Percentiles rank a stretch among this genome's conserved stretches.
These are phyloP conservation scores for Straminergon stramineum DNA, from an alignment of 225 moss, liverwort and hornwort species.

Conservation along the genomic window DNA sequence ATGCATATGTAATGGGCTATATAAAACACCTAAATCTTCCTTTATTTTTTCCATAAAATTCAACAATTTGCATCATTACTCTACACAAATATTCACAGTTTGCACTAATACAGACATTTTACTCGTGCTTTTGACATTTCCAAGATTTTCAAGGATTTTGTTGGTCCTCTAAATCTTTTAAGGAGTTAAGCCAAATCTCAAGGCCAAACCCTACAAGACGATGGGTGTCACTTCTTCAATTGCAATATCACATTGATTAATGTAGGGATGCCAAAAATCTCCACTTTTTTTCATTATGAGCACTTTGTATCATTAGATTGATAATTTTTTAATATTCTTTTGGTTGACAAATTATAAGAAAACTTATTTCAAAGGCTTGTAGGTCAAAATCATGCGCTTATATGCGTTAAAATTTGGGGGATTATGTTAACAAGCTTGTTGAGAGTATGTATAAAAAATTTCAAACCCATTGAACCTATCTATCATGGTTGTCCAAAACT, in stretches of 20 bases:
- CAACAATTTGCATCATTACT: not conserved
- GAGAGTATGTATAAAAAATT: not conserved
- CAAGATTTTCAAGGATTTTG: not conserved
- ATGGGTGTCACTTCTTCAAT: not conserved
- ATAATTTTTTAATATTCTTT: not conserved
- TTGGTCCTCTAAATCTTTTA: not conserved
- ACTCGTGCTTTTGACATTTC: not conserved
- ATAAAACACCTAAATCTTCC: not conserved
- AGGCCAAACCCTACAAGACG: not conserved
- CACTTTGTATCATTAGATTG: accelerated
- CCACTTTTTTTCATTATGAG: not conserved
- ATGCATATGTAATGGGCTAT: not conserved
- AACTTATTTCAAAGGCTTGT: not conserved
- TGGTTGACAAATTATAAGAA: not conserved
- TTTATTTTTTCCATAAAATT: not conserved
- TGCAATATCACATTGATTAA: not conserved
- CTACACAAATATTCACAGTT: not conserved
- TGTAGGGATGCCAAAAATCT: not conserved
- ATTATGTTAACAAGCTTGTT: not conserved
- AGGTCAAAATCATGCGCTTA: not conserved
- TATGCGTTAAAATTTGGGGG: not conserved
- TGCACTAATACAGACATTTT: not conserved
- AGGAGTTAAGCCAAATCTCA: not conserved
- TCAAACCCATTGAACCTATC: not conserved
- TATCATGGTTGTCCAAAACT: not conserved